Evolutionary conservation across 495 filamentous ascomycete genomes (phyloP).

Genomic region (Geopyxis carbonaria): DNA sequence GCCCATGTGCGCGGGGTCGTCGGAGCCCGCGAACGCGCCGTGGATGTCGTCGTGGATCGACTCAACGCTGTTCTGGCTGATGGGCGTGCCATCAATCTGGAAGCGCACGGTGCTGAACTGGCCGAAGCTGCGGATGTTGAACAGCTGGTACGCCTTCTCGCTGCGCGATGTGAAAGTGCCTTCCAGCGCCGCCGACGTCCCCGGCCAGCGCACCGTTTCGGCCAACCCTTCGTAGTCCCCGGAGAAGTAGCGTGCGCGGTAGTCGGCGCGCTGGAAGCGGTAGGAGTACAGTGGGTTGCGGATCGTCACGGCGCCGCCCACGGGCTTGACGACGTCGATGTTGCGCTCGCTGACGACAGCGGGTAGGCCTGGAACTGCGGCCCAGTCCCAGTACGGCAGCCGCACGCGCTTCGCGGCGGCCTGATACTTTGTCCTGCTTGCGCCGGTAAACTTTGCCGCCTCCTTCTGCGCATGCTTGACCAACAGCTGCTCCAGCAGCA

Average conservation of each 20-base stretch:
- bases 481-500: slow-evolving; percentile 37
- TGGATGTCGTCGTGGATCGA: slow-evolving; percentile 18
- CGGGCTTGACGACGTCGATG: slow-evolving; percentile 10
- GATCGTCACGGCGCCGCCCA: slow-evolving; percentile 10
- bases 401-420: slow-evolving; percentile 19
- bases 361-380: slow-evolving; percentile 8
- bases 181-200: slow-evolving; percentile 7
- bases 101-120: slow-evolving; percentile 15
- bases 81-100: slow-evolving; percentile 8
- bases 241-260: slow-evolving; percentile 10
- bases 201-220: too few species aligned
- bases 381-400: slow-evolving; percentile 21
- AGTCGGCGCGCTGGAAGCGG: slow-evolving; percentile 4
- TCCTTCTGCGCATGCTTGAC: slow-evolving; percentile 7
- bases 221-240: too few species aligned
- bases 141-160: slow-evolving; percentile 19
- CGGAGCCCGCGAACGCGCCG: too few species aligned
- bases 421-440: slow-evolving; percentile 12
- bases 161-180: slow-evolving; percentile 11
- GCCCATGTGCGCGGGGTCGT: too few species aligned
- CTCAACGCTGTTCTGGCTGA: slow-evolving; percentile 10
- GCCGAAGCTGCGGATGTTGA: slow-evolving; percentile 16
- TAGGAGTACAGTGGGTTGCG: slow-evolving; percentile 17
- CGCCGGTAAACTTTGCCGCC: slow-evolving; percentile 16
- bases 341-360: slow-evolving; percentile 8